Conservation (phyloP, 106 monocot species). For the Triglochin maritima region DNA sequence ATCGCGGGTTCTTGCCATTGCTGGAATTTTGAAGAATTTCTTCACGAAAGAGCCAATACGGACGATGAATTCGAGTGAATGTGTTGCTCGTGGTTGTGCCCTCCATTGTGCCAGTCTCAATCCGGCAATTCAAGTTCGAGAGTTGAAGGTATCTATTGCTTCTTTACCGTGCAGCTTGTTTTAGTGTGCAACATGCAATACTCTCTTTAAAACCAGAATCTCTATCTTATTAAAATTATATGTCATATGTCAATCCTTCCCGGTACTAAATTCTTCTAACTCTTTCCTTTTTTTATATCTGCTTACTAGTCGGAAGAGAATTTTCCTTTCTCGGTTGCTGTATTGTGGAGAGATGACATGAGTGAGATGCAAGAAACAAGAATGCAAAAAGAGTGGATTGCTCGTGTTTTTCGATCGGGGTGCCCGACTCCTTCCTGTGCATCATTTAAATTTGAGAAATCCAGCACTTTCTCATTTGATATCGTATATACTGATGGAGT, state of each 20-base stretch:
- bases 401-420: no score
- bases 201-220: neutral
- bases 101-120: constrained; percentile 80
- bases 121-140: constrained; percentile 79
- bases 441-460: no score
- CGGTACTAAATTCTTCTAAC: neutral
- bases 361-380: no score
- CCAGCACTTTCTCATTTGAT: no score
- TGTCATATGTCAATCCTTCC: no score
- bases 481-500: no score
- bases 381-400: no score
- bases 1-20: constrained; percentile 72
- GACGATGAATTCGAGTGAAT: constrained; percentile 84
- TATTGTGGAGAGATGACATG: no score
- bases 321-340: neutral
- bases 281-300: neutral
- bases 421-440: no score
- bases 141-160: constrained; percentile 67
- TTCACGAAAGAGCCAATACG: constrained; percentile 66
- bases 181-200: no score
- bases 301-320: neutral
- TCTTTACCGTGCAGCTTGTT: neutral
- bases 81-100: constrained; percentile 84
- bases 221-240: no score
- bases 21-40: constrained; percentile 42